These are phyloP conservation scores for Aspergillus proliferans DNA, from an alignment of 2,329 filamentous ascomycete species.

Conservation along the genomic window DNA sequence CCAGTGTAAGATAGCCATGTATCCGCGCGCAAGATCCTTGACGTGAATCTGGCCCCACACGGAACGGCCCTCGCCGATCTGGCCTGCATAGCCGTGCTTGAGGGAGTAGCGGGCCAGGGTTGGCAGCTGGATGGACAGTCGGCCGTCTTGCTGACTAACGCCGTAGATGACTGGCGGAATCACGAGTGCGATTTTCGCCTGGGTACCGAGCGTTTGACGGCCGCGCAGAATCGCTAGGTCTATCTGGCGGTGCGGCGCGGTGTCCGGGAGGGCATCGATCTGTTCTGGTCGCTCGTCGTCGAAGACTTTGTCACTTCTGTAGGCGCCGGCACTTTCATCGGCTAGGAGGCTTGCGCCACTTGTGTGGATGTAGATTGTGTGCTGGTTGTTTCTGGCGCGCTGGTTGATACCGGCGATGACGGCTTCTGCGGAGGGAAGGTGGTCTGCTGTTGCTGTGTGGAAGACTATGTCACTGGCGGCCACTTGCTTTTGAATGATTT, in stretches of 20 bases:
- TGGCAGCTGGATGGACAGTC: constrained; percentile 45
- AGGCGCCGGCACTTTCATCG: not conserved
- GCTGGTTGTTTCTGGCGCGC: constrained; percentile 30
- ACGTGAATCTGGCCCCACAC: constrained; percentile 44
- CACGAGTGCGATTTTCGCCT: constrained; percentile 6
- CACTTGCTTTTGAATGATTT: constrained; percentile 20
- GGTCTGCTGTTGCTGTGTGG: constrained; percentile 47
- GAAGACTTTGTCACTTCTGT: not conserved
- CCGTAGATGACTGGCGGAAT: constrained; percentile 14
- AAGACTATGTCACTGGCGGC: constrained; percentile 41
- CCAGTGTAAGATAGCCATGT: constrained; percentile 41
- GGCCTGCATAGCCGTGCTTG: constrained; percentile 43
- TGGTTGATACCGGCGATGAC: constrained; percentile 40
- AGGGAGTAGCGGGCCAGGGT: constrained; percentile 43
- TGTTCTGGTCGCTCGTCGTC: not conserved
- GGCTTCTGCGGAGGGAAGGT: constrained; percentile 41
- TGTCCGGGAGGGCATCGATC: not conserved
- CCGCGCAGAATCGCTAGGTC: not conserved
- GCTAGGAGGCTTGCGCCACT: not conserved
- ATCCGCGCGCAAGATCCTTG: constrained; percentile 42
- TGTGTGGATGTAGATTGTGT: constrained; percentile 45
- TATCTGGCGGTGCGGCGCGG: not conserved
- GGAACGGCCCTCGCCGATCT: constrained; percentile 39
- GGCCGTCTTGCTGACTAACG: constrained; percentile 37
- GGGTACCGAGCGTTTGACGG: not conserved